Evolutionary conservation across 495 filamentous ascomycete genomes (phyloP), one percentile per base, ranked within the genome.

Genomic region (Lasiosphaeris hirsuta): DNA sequence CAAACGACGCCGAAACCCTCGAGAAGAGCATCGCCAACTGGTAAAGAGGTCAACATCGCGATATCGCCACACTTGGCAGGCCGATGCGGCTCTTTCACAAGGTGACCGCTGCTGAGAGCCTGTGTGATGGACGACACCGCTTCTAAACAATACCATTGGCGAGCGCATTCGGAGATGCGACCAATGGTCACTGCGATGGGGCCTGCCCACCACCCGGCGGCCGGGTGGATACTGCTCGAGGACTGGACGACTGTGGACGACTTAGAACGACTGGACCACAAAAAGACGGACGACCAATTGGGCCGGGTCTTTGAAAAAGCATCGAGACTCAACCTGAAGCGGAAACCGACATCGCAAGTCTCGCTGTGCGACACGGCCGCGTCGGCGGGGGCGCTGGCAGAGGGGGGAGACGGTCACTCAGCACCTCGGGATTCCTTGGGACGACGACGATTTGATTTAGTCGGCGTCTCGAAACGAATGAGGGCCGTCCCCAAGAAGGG

Each of bases 131-230:
- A 51, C 49, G 45, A 57, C 39, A 59, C 38, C 33, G 37, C 36
- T 17, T 37, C 51, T 54, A 37, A 40, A 55, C 50, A 50, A 53
- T 59, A 58, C 57, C 60, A 71, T 72, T 71, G 70, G 68, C 57
- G 66, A 62, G 56, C 49, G 38, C n/a, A 44, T 45, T 62, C 56
- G 42, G 45, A 23, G 57, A 45, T 45, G 56, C 62, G 59, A 55
- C 66, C 68, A 69, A 66, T 69, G 70, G 69, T 39, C 68, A 54
- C 68, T 50, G 17, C 19, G 65, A 65, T 33, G 58, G 58, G 65
- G 67, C 54, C 67, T 57, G 57, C 60, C 63, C 60, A 48, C 51
- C 50, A 43, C 45, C 54, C 39, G 42, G 54, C 42, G 14, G 13
- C 11, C 36, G 34, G 56, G 60, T 65, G 64, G 63, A 45, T 53